Conservation (phyloP, 306 rosid genomes). For the Vigna trinervia region DNA sequence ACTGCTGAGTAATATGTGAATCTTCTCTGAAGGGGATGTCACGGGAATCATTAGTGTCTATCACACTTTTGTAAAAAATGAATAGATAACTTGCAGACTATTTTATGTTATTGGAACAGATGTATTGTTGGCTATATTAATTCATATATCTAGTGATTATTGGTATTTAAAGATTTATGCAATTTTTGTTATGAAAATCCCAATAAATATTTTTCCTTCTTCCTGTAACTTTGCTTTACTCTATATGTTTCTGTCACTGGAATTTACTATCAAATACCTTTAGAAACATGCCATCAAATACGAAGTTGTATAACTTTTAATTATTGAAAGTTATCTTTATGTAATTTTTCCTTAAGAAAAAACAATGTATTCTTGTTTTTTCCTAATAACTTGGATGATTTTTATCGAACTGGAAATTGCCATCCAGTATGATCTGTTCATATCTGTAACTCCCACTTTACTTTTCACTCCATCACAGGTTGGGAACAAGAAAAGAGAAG, state of each 20-base stretch:
- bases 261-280: conserved; percentile 1
- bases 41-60: not conserved
- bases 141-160: not conserved
- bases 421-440: not conserved
- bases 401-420: conserved; percentile 1
- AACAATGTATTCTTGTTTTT: not conserved
- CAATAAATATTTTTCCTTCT: not conserved
- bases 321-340: not conserved
- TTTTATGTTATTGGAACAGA: not conserved
- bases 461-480: conserved; percentile 51
- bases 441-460: not conserved
- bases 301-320: not conserved
- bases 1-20: not conserved
- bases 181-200: not conserved
- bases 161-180: not conserved
- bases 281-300: not conserved
- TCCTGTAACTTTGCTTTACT: not conserved
- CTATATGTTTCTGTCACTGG: not conserved
- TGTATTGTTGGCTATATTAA: not conserved
- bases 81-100: not conserved
- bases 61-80: not conserved
- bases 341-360: not conserved
- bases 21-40: not conserved
- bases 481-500: conserved; percentile 70
- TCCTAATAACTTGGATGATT: conserved; percentile 1